Base-by-base conservation (phyloP, 768 basidiomycete species). In the Mycena haematopus region DNA sequence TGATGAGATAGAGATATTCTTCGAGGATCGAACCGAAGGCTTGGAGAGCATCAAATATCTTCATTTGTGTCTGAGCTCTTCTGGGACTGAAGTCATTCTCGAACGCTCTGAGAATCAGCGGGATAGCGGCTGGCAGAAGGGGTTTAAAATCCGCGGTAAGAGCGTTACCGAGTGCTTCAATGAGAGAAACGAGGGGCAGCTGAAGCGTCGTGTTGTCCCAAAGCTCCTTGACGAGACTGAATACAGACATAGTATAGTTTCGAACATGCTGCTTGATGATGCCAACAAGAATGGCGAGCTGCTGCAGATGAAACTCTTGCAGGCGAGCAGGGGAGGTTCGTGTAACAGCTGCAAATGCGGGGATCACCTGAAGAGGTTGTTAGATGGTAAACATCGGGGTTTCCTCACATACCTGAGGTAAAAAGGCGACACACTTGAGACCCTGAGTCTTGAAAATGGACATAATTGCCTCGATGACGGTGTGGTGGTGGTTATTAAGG, bases 361-460 rank as follows among this genome's bases (percentile, higher is more conserved):
- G 97, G 29, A 99, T 91, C 68, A 99, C 96, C 91, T 92, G 68
- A 21, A 50, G 25, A 22, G 63, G 14, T 53, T 38, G 35, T 59
- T 19, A 54, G 70, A 1, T 10, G 15, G 25, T 27, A 44, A 19
- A 42, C 24, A 54, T 14, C 11, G 24, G 25, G 15, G n/a, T 13
- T 14, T 25, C 19, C 19, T 21, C 7, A 11, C 38, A 59, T 72
- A 95, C 94, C 82, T 97, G 95, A 46, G 96, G 93, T 25, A 99
- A 77, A 77, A 98, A 99, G 2, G 92, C 86, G 21, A 96, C 95
- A 74, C 95, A 97, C 81, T 96, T 95, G 72, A 99, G 78, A 15
- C 96, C 95, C 72, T 99, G 96, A 0, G 95, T 97, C 76, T 96
- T 95, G 84, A 99, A 99, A 63, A 99, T 99, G 49, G 94, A 91